Evolutionary conservation across 805 yeast genomes (phyloP).

Genomic region (Hemisphaericaspora nanyangensis): DNA sequence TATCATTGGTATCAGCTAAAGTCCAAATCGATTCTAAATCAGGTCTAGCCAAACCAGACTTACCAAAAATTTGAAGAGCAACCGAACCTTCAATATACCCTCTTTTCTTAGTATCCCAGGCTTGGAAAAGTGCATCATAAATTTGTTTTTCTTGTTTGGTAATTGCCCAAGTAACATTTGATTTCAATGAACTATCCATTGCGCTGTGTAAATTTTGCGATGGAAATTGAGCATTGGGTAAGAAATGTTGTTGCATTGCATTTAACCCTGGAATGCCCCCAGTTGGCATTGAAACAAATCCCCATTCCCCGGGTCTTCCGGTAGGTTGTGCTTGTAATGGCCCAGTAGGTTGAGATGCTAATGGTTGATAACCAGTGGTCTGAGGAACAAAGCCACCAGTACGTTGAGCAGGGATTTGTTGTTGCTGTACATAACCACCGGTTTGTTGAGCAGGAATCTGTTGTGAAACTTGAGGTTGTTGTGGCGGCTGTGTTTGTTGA

Average conservation of each 20-base stretch:
- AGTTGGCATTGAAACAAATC: constrained; percentile 64
- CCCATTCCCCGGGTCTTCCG: constrained; percentile 79
- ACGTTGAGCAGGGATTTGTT: constrained; percentile 18
- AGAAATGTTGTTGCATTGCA: constrained; percentile 62
- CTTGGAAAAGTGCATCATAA: constrained; percentile 81
- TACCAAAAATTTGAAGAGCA: constrained; percentile 83
- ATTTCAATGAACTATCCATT: constrained; percentile 42
- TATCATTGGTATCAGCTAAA: constrained; percentile 74
- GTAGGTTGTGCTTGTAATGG: constrained; percentile 49
- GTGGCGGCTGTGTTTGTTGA: constrained; percentile 15
- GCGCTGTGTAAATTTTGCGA: constrained; percentile 36
- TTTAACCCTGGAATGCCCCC: constrained; percentile 71
- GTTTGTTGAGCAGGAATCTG: constrained; percentile 18
- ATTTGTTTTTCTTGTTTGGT: constrained; percentile 82
- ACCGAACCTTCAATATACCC: constrained; percentile 78
- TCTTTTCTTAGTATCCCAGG: constrained; percentile 69
- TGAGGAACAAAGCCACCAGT: constrained; percentile 24
- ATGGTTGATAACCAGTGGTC: constrained; percentile 17
- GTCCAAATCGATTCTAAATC: constrained; percentile 93
- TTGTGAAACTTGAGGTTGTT: constrained; percentile 8
- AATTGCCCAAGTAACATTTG: constrained; percentile 75
- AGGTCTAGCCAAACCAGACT: constrained; percentile 81
- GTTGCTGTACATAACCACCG: constrained; percentile 20
- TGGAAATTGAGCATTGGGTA: constrained; percentile 47
- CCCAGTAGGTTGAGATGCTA: constrained; percentile 41